These are phyloP conservation scores for Nitzschia inconspicua DNA, from an alignment of 108 stramenopile species.

Conservation along the genomic window DNA sequence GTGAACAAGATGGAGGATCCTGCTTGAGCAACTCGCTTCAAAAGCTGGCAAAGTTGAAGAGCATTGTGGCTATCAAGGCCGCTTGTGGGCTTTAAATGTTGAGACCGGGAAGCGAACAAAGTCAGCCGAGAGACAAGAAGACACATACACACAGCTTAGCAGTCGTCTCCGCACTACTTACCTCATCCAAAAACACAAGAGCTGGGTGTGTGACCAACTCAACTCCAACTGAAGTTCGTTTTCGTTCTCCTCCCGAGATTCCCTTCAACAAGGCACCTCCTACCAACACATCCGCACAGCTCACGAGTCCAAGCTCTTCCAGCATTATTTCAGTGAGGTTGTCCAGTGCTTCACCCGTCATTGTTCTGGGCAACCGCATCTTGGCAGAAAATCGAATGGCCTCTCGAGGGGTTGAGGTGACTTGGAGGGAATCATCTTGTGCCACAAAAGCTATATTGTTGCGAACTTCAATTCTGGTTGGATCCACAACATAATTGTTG, in stretches of 20 bases:
- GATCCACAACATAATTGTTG: conserved; percentile 36
- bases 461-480: conserved; percentile 30
- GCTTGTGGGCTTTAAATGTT: conserved; percentile 70
- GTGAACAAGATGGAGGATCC: conserved; percentile 64
- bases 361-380: conserved; percentile 50
- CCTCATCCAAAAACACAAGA: conserved; percentile 60
- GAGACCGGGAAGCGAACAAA: conserved; percentile 33
- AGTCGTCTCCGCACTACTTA: too few relatives aligned
- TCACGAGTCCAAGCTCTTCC: conserved; percentile 54
- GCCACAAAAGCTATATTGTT: conserved; percentile 75
- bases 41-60: conserved; percentile 46
- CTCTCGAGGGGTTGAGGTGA: conserved; percentile 78
- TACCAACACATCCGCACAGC: conserved; percentile 61
- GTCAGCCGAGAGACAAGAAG: background rate
- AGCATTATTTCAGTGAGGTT: conserved; percentile 65
- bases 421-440: conserved; percentile 76
- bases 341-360: conserved; percentile 47
- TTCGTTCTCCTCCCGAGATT: conserved; percentile 64
- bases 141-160: background rate
- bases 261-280: conserved; percentile 60
- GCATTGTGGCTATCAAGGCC: conserved; percentile 72
- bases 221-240: conserved; percentile 43
- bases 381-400: conserved; percentile 76
- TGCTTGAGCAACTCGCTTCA: conserved; percentile 55
- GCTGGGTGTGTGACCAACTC: conserved; percentile 50